phyloP scores from a whole-genome alignment of 1,139 yeast species.

The Scheffersomyces segobiensis region DNA sequence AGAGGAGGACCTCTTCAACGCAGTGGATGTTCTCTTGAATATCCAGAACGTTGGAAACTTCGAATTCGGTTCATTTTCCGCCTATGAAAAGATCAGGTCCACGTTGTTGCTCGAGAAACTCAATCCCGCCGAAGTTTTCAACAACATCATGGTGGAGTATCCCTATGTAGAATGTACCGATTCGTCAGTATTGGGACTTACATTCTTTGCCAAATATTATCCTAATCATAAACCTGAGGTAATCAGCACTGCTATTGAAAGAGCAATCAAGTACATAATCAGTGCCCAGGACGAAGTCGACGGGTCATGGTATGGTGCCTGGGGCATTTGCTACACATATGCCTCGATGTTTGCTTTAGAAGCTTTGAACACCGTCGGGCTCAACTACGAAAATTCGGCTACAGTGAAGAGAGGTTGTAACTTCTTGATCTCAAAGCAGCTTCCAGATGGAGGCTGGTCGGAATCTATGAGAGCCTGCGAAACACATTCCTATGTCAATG shows the following conservation, averaged over 20 bases:
- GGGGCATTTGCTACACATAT: conserved; percentile 97
- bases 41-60: conserved; percentile 74
- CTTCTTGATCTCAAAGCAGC: conserved; percentile 72
- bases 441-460: conserved; percentile 96
- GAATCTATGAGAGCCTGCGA: conserved; percentile 87
- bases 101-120: conserved; percentile 72
- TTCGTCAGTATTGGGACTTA: conserved; percentile 85
- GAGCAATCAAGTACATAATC: conserved; percentile 74
- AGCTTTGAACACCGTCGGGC: conserved; percentile 74
- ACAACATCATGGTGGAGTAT: conserved; percentile 96
- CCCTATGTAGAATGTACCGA: conserved; percentile 99
- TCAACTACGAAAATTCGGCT: conserved; percentile 59
- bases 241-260: conserved; percentile 63
- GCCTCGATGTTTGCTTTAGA: conserved; percentile 98
- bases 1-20: conserved; percentile 57
- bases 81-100: conserved; percentile 86
- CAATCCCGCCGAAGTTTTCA: conserved; percentile 97
- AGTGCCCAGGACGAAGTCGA: conserved; percentile 61
- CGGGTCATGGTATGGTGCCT: conserved; percentile 98
- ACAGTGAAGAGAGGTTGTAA: conserved; percentile 79
- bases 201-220: conserved; percentile 68
- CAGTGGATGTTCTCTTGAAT: conserved; percentile 57
- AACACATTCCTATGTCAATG: conserved; percentile 70
- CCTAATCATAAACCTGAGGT: conserved; percentile 65
- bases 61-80: conserved; percentile 89